A percentile compares a stretch with the other conserved stretches of the same genome.
phyloP scores from a whole-genome alignment of 495 filamentous ascomycete species.

The Penicillium goetzii region DNA sequence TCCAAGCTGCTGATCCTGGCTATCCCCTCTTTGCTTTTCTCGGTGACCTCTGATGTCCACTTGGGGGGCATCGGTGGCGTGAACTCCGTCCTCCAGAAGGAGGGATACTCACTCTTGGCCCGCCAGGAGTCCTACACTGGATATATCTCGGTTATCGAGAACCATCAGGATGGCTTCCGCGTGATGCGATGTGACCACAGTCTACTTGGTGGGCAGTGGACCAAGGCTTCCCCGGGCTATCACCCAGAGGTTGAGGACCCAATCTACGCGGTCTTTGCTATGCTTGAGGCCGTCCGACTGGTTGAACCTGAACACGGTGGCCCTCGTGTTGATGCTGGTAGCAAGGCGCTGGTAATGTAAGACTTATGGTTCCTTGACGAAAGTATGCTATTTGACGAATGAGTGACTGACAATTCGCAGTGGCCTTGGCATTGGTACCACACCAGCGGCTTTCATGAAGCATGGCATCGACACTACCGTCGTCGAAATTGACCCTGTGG shows the following conservation, averaged over 20 bases:
- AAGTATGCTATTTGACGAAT: neutral
- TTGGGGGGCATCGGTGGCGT: conserved; percentile 57
- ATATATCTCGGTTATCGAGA: conserved; percentile 89
- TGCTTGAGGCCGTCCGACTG: conserved; percentile 88
- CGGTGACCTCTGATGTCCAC: conserved; percentile 72
- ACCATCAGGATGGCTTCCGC: conserved; percentile 67
- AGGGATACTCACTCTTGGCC: conserved; percentile 65
- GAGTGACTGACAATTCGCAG: conserved; percentile 44
- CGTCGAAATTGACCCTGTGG: conserved; percentile 90
- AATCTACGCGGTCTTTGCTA: conserved; percentile 89
- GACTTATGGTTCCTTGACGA: conserved; percentile 17
- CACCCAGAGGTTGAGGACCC: conserved; percentile 70
- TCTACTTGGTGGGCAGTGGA: conserved; percentile 93
- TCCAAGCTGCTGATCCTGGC: conserved; percentile 66
- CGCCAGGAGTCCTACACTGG: conserved; percentile 84
- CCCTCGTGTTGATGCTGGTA: conserved; percentile 60
- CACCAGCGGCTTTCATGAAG: conserved; percentile 79
- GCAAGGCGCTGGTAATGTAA: conserved; percentile 83
- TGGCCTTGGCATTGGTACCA: conserved; percentile 90
- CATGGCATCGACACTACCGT: conserved; percentile 92
- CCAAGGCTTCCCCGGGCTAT: conserved; percentile 35
- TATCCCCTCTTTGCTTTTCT: conserved; percentile 72
- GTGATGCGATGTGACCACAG: conserved; percentile 94
- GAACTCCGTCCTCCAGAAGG: conserved; percentile 62
- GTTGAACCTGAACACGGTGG: conserved; percentile 58